phyloP scores from a whole-genome alignment of 495 filamentous ascomycete genomes.

The Astrothelium macrocarpum region DNA sequence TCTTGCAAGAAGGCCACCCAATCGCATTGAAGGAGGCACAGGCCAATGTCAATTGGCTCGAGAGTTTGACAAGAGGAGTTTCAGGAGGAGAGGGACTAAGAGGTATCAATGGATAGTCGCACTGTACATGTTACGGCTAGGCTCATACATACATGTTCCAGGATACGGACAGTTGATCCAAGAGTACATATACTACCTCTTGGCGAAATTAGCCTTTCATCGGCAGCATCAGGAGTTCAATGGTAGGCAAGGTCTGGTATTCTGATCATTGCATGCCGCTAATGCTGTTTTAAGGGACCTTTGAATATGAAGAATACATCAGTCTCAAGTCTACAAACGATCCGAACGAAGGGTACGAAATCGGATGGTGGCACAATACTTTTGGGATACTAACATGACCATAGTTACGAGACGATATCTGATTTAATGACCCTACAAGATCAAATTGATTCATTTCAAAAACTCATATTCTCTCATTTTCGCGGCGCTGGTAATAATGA shows the following conservation, averaged over 20 bases:
- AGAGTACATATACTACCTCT: conserved; percentile 90
- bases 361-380: background rate
- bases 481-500: conserved; percentile 85
- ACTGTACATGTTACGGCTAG: background rate
- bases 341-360: conserved; percentile 77
- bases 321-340: conserved; percentile 97
- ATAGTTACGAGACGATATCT: conserved; percentile 84
- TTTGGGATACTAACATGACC: background rate
- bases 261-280: background rate
- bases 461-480: conserved; percentile 95
- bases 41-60: conserved; percentile 79
- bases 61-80: conserved; percentile 79
- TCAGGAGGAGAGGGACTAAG: conserved; percentile 69
- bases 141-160: conserved; percentile 23
- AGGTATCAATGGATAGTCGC: conserved; percentile 37
- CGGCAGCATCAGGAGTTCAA: conserved; percentile 97
- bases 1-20: conserved; percentile 92
- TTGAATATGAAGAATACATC: conserved; percentile 98
- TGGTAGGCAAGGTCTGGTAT: conserved; percentile 40
- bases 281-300: conserved; percentile 47
- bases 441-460: conserved; percentile 96
- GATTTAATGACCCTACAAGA: conserved; percentile 96
- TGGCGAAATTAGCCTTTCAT: conserved; percentile 89
- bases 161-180: conserved; percentile 87
- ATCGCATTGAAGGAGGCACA: conserved; percentile 80